Evolutionary conservation across 2,329 filamentous ascomycete genomes (phyloP).

Genomic region (Meredithiella fracta): DNA sequence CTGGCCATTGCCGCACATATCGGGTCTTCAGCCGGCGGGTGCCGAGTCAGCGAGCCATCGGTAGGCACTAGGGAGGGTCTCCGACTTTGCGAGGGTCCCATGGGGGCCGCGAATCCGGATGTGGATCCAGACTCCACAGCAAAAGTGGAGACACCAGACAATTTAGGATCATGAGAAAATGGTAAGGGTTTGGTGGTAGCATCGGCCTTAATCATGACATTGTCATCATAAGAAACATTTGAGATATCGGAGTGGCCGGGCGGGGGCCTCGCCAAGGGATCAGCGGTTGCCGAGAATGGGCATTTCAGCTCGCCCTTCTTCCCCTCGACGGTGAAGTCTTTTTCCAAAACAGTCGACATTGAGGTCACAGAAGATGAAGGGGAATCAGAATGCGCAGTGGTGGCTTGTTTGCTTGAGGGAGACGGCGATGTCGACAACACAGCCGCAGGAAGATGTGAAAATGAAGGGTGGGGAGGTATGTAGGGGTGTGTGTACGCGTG

Average conservation of each 20-base stretch:
- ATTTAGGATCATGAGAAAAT: not conserved
- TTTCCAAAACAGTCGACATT: slow-evolving; percentile 55
- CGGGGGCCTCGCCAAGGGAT: not conserved
- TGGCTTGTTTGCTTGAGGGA: slow-evolving; percentile 29
- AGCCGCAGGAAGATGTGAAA: not conserved
- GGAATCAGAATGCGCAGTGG: slow-evolving; percentile 27
- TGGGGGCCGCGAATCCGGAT: not conserved
- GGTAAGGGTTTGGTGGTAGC: not conserved
- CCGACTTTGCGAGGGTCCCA: slow-evolving; percentile 15
- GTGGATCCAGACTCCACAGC: not conserved
- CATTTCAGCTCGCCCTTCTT: slow-evolving; percentile 65
- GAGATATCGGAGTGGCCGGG: not conserved
- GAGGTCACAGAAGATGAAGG: slow-evolving; percentile 31
- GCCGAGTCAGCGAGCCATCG: slow-evolving; percentile 23
- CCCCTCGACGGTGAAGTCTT: slow-evolving; percentile 78
- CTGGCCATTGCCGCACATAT: slow-evolving; percentile 46
- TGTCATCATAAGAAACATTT: not conserved
- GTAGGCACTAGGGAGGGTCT: slow-evolving; percentile 26
- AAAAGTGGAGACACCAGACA: not conserved
- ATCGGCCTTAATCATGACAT: slow-evolving; percentile 11
- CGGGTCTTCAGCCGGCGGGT: slow-evolving; percentile 30
- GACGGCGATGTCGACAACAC: slow-evolving; percentile 18
- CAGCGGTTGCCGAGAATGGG: slow-evolving; percentile 45
- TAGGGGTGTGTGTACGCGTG: slow-evolving; percentile 2
- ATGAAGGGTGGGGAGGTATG: not conserved